Conservation (phyloP, 2,329 filamentous ascomycete species). For the Passalora sequoiae region DNA sequence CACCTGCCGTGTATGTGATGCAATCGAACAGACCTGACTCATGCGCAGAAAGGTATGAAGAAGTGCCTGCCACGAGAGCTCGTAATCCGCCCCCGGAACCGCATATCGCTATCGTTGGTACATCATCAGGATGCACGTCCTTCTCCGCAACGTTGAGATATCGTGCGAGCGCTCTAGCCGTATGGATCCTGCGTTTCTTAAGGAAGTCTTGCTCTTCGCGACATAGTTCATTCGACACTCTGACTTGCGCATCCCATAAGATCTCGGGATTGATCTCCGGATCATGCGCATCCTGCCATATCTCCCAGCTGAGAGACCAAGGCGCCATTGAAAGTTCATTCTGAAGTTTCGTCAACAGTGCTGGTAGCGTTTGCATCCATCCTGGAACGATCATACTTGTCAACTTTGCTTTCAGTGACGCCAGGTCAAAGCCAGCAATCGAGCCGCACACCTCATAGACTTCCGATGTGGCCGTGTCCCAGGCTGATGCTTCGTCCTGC, state of each 20-base stretch:
- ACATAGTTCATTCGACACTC: constrained; percentile 76
- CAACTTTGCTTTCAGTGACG: constrained; percentile 26
- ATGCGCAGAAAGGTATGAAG: constrained; percentile 76
- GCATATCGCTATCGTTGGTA: constrained; percentile 89
- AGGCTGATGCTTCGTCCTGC: constrained; percentile 18
- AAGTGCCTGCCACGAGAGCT: constrained; percentile 83
- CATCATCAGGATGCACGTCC: constrained; percentile 86
- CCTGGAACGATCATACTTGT: constrained; percentile 61
- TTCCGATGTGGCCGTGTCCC: constrained; percentile 26
- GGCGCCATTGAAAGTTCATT: constrained; percentile 80
- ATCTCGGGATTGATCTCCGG: constrained; percentile 83
- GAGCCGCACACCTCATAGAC: constrained; percentile 25
- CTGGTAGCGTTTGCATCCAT: constrained; percentile 74
- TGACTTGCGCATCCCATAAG: constrained; percentile 69
- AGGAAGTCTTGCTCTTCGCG: constrained; percentile 75
- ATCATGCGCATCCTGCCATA: constrained; percentile 88
- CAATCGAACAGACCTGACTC: constrained; percentile 91
- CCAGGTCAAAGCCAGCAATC: constrained; percentile 29
- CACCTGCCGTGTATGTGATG: constrained; percentile 88
- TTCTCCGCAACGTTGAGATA: constrained; percentile 75
- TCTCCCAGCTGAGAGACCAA: constrained; percentile 83
- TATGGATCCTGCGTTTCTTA: constrained; percentile 61
- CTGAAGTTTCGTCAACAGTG: constrained; percentile 75
- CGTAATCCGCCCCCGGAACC: constrained; percentile 88
- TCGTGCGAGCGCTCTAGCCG: constrained; percentile 67